Base-by-base conservation (phyloP, 805 yeast species). In the Metschnikowia drakensbergensis region DNA sequence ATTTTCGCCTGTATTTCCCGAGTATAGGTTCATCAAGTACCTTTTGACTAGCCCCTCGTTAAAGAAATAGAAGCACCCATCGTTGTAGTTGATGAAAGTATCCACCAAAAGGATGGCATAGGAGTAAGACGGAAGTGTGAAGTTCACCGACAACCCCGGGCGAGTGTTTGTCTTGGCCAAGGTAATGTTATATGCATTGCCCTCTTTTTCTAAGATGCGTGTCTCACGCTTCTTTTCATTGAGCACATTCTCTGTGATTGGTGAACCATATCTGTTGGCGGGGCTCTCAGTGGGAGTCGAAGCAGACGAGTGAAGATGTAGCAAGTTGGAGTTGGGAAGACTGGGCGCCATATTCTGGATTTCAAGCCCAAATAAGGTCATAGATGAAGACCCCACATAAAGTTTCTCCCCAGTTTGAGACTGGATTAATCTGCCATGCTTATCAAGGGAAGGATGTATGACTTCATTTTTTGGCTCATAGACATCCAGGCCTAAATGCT, bases 1-100 rank as follows among this genome's bases (percentile, higher is more conserved):
- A 53, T 72, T 72, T 37, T 69, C 76, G 10, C 58, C 61, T 33
- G 69, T 56, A 35, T 62, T 62, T 33, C 82, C 82, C 28, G 83
- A 79, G 61, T 84, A 86, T 23, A 85, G 72, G 52, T 83, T 74
- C 67, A 81, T 77, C 46, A 86, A 63, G 52, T 81, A 83, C 54
- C 80, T 79, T 59, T 85, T 86, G 25, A 85, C 88, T 22, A 85
- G 60, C 1, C 95, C 95, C 63, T 86, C 95, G 60, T 86, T 86
- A 69, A 86, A 86, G 59, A 86, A 86, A 66, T 86, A 86, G 62
- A 86, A 86, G 57, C 95, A 86, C 0, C 91, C 94, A 64, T 86
- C 94, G 58, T 86, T 86, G 63, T 85, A 86, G 45, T 84, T 83
- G 46, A 86, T 78, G 55, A 86, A 86, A 0, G 88, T 83, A 60